phyloP scores from a whole-genome alignment of 2,329 filamentous ascomycete species.

The Nemania bipapillata region DNA sequence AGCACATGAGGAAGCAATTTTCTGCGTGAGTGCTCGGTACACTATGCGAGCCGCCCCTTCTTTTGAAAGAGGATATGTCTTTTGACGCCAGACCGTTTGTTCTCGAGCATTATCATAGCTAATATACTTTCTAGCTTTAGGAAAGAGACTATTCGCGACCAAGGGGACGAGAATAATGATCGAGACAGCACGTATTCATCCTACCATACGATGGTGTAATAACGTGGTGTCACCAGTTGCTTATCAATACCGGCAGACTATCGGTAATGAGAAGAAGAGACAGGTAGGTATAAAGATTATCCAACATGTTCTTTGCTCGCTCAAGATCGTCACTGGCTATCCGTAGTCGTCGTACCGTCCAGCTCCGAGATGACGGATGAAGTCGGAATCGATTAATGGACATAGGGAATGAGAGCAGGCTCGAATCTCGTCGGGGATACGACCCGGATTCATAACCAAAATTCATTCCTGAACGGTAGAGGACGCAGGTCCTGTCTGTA shows the following conservation, averaged over 20 bases:
- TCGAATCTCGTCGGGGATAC: not conserved
- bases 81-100: not conserved
- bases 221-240: not conserved
- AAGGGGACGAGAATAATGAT: not conserved
- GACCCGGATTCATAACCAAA: constrained; percentile 4
- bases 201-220: not conserved
- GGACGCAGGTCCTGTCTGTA: constrained; percentile 2
- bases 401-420: not conserved
- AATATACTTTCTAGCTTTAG: not conserved
- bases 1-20: not conserved
- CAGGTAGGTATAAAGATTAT: not conserved
- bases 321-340: not conserved
- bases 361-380: not conserved
- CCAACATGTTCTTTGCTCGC: not conserved
- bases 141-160: not conserved
- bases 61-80: not conserved
- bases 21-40: not conserved
- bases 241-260: not conserved
- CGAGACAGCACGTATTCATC: not conserved
- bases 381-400: not conserved
- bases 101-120: not conserved
- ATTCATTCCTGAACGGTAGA: not conserved
- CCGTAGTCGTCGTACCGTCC: not conserved
- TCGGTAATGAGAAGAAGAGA: not conserved
- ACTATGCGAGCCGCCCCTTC: not conserved